A percentile compares a stretch with the other conserved stretches of the same genome.
Evolutionary conservation across 148 eudicot species (phyloP).

Genomic region (Salicornia ramosissima): DNA sequence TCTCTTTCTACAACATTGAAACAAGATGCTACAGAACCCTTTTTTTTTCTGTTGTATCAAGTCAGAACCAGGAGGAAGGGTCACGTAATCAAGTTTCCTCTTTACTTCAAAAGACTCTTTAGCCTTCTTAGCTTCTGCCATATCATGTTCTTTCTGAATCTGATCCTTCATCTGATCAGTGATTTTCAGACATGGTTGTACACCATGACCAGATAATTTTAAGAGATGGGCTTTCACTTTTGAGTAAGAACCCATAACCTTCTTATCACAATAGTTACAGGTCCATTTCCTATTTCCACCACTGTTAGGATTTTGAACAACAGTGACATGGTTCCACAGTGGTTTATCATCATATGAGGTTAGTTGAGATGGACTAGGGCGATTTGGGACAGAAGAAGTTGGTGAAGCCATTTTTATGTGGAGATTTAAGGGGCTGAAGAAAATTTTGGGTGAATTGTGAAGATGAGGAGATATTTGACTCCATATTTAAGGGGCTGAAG

Average conservation of each 20-base stretch:
- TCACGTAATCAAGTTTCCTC: neutral
- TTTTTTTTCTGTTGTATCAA: slow-evolving; percentile 1
- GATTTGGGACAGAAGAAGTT: neutral
- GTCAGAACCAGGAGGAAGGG: neutral
- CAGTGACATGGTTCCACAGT: slow-evolving; percentile 9
- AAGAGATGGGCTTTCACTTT: slow-evolving; percentile 1
- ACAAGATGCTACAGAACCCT: neutral
- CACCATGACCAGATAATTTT: neutral
- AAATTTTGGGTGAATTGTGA: neutral
- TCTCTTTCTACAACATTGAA: slow-evolving; percentile 5
- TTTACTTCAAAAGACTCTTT: neutral
- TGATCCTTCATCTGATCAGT: neutral
- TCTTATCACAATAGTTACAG: neutral
- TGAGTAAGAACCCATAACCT: neutral
- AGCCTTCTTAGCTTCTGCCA: neutral
- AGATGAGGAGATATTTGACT: neutral
- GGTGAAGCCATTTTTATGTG: neutral
- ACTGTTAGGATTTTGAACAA: neutral
- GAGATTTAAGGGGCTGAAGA: neutral
- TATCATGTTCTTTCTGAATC: neutral
- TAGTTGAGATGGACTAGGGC: neutral
- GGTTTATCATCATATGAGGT: neutral
- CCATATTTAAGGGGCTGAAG: too few species aligned
- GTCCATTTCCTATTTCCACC: slow-evolving; percentile 9
- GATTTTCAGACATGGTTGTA: neutral